A percentile compares a stretch with the other conserved stretches of the same genome.
phyloP scores from a whole-genome alignment of 306 rosid genomes.

The Corylus heterophylla region DNA sequence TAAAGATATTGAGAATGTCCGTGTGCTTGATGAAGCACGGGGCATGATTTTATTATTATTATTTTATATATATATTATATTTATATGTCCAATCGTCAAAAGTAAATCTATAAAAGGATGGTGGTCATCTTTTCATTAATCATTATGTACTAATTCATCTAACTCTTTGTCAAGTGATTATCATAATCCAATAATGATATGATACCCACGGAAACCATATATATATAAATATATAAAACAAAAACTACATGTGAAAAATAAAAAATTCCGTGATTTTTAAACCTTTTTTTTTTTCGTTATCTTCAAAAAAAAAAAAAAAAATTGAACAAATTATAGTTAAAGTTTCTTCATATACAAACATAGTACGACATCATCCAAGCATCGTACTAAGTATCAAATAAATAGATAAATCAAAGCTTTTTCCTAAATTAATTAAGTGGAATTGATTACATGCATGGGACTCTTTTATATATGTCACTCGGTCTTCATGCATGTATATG shows the following conservation, averaged over 20 bases:
- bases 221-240: neutral
- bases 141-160: neutral
- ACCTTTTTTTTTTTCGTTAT: neutral
- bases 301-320: neutral
- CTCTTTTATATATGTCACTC: too few species aligned
- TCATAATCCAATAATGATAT: neutral
- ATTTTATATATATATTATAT: too few species aligned
- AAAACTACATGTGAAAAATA: neutral
- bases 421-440: too few species aligned
- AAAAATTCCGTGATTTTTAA: neutral
- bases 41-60: too few species aligned
- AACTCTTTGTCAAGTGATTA: neutral
- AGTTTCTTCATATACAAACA: neutral
- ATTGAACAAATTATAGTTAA: neutral
- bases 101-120: neutral
- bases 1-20: too few species aligned
- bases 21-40: too few species aligned
- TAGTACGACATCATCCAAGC: neutral
- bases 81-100: conserved; percentile 1
- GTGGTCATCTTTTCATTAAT: neutral
- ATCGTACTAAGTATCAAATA: too few species aligned
- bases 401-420: too few species aligned
- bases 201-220: neutral
- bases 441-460: too few species aligned
- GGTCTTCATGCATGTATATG: too few species aligned